These are phyloP conservation scores for Balansia obtecta DNA, from an alignment of 2,329 filamentous ascomycete genomes.

Conservation along the genomic window DNA sequence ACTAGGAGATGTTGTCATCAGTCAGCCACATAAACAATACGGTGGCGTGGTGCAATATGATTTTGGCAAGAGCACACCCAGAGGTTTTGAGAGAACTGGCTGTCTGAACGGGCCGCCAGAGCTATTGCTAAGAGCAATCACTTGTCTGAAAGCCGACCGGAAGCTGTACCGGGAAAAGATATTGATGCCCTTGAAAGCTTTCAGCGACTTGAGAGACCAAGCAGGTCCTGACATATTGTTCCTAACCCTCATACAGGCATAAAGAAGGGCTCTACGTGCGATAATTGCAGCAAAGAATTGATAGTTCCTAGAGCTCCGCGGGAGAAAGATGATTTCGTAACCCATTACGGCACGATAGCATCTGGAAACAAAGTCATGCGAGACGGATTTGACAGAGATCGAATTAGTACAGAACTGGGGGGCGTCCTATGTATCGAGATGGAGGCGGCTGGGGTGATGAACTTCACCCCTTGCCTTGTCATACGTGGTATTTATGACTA, in stretches of 20 bases:
- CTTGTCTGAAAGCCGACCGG: not conserved
- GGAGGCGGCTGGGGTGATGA: conserved; percentile 19
- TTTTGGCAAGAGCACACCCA: conserved; percentile 5
- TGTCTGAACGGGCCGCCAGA: not conserved
- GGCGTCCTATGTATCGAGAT: conserved; percentile 13
- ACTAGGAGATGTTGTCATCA: conserved; percentile 13
- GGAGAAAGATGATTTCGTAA: not conserved
- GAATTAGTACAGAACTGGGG: conserved; percentile 9
- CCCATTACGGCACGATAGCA: conserved; percentile 15
- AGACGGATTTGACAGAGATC: conserved; percentile 18
- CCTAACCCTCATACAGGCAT: not conserved
- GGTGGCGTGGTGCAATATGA: conserved; percentile 9
- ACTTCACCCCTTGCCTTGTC: conserved; percentile 18
- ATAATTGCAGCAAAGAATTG: not conserved
- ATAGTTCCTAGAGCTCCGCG: not conserved
- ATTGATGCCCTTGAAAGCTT: not conserved
- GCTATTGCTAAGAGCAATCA: not conserved
- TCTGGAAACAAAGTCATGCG: conserved; percentile 26
- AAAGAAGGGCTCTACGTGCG: not conserved
- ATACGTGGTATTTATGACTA: conserved; percentile 25
- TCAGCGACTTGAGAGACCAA: not conserved
- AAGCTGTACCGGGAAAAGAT: not conserved
- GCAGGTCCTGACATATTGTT: not conserved
- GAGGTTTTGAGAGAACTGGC: not conserved
- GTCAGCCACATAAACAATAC: not conserved